Base-by-base conservation (phyloP, 2,329 filamentous ascomycete genomes). In the Cytospora paraplurivora region DNA sequence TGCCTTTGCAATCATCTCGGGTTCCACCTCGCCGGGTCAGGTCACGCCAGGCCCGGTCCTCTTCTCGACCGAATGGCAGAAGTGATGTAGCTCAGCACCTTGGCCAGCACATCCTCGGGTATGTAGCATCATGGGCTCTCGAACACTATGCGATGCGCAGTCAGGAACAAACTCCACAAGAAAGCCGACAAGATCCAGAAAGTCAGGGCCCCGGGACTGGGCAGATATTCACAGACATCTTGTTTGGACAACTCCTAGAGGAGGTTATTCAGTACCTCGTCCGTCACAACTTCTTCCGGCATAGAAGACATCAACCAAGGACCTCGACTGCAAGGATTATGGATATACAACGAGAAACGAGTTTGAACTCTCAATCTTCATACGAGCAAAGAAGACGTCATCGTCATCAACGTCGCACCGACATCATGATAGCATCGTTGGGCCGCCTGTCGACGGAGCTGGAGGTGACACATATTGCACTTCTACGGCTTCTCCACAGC, bases 211-310 rank as follows among this genome's bases (percentile, higher is more conserved):
- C 51, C 0, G 51, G 59, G 33, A 35, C 49, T 8, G 59, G 51
- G 15, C 50, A 55, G 33, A 51, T 53, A 11, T 38, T 53, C 5
- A 61, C 55, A 51, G 54, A 53, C 33, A 32, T 61, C 33, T 33
- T 61, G 8, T 51, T 61, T 0, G 59, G 59, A 11, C 51, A 61
- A 44, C 38, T 61, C 1, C 33, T 61, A 7, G 59, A 61, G 12
- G 59, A 61, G 13, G 59, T 55, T 1, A 41, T 61, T 10, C 51
- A 61, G 32, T 61, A 61, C 7, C 32, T 61, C 10, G 27, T 61
- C 5, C 59, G 59, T n/a, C 59, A 55, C 19, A 61, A 61, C 33
- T 61, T 61, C 51, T 61, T 61, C 15, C n/a, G 51, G 38, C 37
- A 51, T 10, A 32, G 32, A 19, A 49, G 52, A 10, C 27, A n/a